These are phyloP conservation scores for Tulasnella sp. DNA, from an alignment of 768 basidiomycete species.

Conservation along the genomic window DNA sequence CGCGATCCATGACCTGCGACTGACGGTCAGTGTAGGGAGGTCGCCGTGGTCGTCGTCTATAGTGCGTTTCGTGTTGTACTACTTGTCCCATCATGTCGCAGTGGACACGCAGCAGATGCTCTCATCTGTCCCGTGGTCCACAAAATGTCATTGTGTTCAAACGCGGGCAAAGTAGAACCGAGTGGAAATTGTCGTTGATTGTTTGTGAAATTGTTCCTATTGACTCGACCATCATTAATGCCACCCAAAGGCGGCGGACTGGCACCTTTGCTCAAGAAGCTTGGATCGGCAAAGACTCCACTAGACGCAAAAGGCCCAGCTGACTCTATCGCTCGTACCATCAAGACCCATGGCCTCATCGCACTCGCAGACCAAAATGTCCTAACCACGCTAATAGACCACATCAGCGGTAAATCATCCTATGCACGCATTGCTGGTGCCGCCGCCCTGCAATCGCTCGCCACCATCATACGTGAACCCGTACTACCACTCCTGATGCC, in stretches of 20 bases:
- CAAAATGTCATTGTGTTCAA: not conserved
- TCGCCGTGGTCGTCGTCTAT: constrained; percentile 95
- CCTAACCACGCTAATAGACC: constrained; percentile 50
- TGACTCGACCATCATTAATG: not conserved
- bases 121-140: constrained; percentile 17
- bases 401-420: constrained; percentile 74
- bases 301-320: constrained; percentile 80
- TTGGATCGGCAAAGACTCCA: constrained; percentile 48
- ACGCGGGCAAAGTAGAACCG: too few species aligned
- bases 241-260: not conserved
- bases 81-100: constrained; percentile 11
- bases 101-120: constrained; percentile 16
- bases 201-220: too few species aligned
- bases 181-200: too few species aligned
- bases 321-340: constrained; percentile 62
- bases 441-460: constrained; percentile 65
- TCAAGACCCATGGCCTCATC: constrained; percentile 49
- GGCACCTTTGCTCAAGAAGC: constrained; percentile 35
- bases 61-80: not conserved
- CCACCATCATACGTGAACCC: constrained; percentile 54
- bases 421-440: constrained; percentile 81
- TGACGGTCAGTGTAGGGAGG: constrained; percentile 55
- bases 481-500: constrained; percentile 63
- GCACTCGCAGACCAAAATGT: constrained; percentile 47
- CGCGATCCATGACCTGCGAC: not conserved